These are phyloP conservation scores for Debaryomyces psychrophilus DNA, from an alignment of 1,139 yeast species.

Conservation along the genomic window DNA sequence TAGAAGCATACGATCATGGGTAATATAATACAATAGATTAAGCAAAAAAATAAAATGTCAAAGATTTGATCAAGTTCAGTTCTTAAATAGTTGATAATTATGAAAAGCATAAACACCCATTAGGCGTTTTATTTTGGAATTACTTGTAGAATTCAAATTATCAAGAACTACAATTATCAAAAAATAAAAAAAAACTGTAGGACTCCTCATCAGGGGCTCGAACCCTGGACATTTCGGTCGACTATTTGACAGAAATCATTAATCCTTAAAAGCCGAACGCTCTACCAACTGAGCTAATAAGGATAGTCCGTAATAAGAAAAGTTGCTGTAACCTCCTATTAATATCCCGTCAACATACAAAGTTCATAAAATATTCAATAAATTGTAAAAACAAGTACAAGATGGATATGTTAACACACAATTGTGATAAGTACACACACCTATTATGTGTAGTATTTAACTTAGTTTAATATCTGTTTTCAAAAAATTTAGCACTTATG, in stretches of 20 bases:
- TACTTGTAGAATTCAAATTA: too few species aligned
- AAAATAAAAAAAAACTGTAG: constrained; percentile 16
- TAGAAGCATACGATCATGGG: too few species aligned
- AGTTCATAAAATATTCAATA: neutral
- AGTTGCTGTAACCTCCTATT: neutral
- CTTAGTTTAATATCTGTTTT: too few species aligned
- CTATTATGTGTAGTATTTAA: too few species aligned
- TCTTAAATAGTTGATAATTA: too few species aligned
- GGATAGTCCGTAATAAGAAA: constrained; percentile 14
- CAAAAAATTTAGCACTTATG: too few species aligned
- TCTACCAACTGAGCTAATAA: constrained; percentile 25
- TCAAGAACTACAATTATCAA: neutral
- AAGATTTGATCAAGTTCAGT: too few species aligned
- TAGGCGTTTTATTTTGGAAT: too few species aligned
- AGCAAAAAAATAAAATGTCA: constrained; percentile 10
- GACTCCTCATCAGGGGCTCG: constrained; percentile 14
- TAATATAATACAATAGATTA: too few species aligned
- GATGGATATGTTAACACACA: too few species aligned
- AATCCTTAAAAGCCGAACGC: constrained; percentile 11
- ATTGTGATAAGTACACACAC: too few species aligned
- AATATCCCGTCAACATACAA: neutral
- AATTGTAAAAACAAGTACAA: neutral
- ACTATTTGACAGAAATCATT: constrained; percentile 9
- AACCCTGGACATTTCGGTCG: constrained; percentile 14
- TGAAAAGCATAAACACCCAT: too few species aligned